These are phyloP conservation scores for Dactylellina haptotyla DNA, from an alignment of 2,329 filamentous ascomycete genomes.

Conservation along the genomic window DNA sequence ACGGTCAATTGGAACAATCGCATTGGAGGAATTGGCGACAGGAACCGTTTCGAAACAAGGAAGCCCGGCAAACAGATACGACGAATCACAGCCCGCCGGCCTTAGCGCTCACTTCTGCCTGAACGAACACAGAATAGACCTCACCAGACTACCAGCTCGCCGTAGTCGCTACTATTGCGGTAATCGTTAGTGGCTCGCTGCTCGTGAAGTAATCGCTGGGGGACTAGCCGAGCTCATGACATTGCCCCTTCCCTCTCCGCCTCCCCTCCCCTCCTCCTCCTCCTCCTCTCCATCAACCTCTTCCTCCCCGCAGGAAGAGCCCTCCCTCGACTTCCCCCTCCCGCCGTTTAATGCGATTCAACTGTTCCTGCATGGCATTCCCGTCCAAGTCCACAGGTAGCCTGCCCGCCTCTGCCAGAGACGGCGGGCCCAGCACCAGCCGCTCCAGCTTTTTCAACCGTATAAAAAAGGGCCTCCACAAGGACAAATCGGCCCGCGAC, in stretches of 20 bases:
- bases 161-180: not conserved
- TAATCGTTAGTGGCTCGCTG: not conserved
- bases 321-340: not conserved
- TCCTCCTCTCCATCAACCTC: constrained; percentile 11
- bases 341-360: constrained; percentile 43
- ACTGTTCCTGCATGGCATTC: constrained; percentile 54
- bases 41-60: not conserved
- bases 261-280: constrained; percentile 25
- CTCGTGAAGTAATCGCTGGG: not conserved
- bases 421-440: constrained; percentile 43
- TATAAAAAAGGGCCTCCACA: constrained; percentile 48
- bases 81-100: constrained; percentile 1
- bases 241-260: constrained; percentile 18
- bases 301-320: constrained; percentile 32
- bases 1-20: not conserved
- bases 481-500: constrained; percentile 46
- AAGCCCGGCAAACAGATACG: constrained; percentile 3
- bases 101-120: constrained; percentile 9
- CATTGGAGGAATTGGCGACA: not conserved
- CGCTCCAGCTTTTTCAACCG: constrained; percentile 50
- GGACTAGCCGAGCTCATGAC: constrained; percentile 51
- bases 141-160: not conserved
- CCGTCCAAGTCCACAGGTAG: constrained; percentile 53
- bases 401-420: constrained; percentile 48
- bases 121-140: not conserved